These are phyloP conservation scores for Metschnikowia cerradonensis DNA, from an alignment of 805 yeast species.

Conservation along the genomic window DNA sequence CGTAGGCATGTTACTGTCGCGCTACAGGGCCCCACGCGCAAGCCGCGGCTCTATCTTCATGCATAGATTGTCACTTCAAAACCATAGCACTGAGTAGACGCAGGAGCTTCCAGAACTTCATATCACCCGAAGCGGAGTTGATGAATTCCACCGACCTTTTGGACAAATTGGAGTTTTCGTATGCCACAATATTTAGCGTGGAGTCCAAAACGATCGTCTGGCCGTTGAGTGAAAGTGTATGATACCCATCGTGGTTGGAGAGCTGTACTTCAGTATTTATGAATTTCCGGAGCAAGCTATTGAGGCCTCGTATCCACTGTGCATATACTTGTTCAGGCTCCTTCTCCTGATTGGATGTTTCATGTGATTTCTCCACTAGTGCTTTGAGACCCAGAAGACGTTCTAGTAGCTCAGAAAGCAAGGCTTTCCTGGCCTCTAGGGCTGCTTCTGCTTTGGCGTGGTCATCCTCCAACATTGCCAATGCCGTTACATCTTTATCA, in stretches of 20 bases:
- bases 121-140: slow-evolving; percentile 7
- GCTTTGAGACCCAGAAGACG: slow-evolving; percentile 4
- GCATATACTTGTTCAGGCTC: slow-evolving; percentile 17
- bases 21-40: not conserved
- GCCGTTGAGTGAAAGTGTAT: not conserved
- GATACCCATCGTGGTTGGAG: not conserved
- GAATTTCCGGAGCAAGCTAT: slow-evolving; percentile 9
- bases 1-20: not conserved
- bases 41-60: slow-evolving; percentile 1
- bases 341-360: not conserved
- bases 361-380: slow-evolving; percentile 1
- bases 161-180: not conserved
- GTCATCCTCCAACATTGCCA: slow-evolving; percentile 3
- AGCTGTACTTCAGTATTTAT: slow-evolving; percentile 6
- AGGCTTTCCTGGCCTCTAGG: not conserved
- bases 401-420: slow-evolving; percentile 4
- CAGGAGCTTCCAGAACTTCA: slow-evolving; percentile 13
- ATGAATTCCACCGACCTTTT: slow-evolving; percentile 4
- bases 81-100: slow-evolving; percentile 7
- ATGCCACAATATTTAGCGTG: slow-evolving; percentile 7
- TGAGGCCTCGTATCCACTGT: slow-evolving; percentile 15
- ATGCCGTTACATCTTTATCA: slow-evolving; percentile 6
- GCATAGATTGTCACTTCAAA: not conserved
- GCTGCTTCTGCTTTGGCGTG: slow-evolving; percentile 7
- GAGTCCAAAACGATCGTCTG: slow-evolving; percentile 6